These are phyloP conservation scores for Sequoiadendron giganteum DNA, from an alignment of 75 land plant genomes.

Conservation along the genomic window DNA sequence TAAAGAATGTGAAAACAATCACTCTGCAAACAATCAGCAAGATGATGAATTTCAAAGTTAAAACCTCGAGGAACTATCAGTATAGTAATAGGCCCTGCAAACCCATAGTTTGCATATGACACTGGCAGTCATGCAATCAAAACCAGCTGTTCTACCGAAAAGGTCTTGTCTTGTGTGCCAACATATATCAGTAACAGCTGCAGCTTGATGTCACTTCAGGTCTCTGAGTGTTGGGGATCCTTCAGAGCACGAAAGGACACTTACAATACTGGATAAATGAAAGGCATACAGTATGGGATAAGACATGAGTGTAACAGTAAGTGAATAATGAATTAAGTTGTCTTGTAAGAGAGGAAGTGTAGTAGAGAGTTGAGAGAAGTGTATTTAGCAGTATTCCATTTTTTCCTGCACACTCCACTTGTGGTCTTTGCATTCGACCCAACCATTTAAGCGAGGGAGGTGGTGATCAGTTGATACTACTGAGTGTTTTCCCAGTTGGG, in stretches of 20 bases:
- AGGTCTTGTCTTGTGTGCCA: neutral
- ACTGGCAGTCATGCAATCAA: neutral
- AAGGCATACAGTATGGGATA: neutral
- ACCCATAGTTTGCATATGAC: neutral
- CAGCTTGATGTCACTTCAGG: neutral
- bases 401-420: neutral
- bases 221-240: neutral
- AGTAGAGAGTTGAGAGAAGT: neutral
- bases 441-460: neutral
- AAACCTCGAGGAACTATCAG: neutral
- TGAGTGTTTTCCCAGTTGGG: too few species aligned
- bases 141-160: neutral
- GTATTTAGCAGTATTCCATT: neutral
- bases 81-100: neutral
- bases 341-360: neutral
- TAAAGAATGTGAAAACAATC: neutral
- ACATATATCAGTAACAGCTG: neutral
- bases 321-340: neutral
- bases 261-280: neutral
- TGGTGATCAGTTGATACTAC: neutral
- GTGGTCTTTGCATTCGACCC: neutral
- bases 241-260: too few species aligned
- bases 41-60: neutral
- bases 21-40: neutral
- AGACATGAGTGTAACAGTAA: neutral